phyloP scores from a whole-genome alignment of 768 basidiomycete species.

The Leccinum uliginosum region DNA sequence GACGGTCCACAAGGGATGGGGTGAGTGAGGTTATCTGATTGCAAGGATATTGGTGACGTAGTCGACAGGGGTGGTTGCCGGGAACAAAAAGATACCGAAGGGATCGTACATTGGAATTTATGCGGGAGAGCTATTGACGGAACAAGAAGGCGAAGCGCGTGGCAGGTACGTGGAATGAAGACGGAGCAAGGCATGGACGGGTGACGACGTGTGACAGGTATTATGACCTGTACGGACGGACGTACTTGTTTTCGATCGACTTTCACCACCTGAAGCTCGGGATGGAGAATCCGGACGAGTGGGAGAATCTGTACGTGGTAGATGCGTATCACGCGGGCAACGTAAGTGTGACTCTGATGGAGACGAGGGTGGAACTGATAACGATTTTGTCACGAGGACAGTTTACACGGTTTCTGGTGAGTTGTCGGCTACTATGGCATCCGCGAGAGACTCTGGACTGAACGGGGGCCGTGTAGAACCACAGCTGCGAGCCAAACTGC shows the following conservation, averaged over 20 bases:
- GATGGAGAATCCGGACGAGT: constrained; percentile 22
- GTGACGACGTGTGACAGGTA: constrained; percentile 37
- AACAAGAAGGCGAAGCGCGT: constrained; percentile 60
- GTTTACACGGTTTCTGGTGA: constrained; percentile 89
- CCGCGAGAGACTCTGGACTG: neutral
- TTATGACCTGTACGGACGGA: constrained; percentile 72
- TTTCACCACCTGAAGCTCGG: constrained; percentile 56
- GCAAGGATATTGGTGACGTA: neutral
- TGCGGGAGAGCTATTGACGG: constrained; percentile 75
- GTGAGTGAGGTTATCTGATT: constrained; percentile 32
- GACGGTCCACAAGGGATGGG: constrained; percentile 83
- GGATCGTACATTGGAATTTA: constrained; percentile 83
- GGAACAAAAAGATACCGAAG: constrained; percentile 54
- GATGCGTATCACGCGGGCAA: constrained; percentile 90
- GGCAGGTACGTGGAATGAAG: constrained; percentile 49
- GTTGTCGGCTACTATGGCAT: constrained; percentile 19
- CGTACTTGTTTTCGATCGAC: constrained; percentile 81
- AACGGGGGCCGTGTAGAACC: constrained; percentile 54
- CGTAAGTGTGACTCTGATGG: constrained; percentile 41
- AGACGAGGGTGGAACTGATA: constrained; percentile 2
- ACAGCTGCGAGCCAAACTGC: constrained; percentile 88
- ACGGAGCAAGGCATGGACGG: neutral
- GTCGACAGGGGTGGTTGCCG: constrained; percentile 64
- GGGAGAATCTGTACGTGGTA: constrained; percentile 48
- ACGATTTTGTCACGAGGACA: constrained; percentile 27